phyloP scores from a whole-genome alignment of 2,329 filamentous ascomycete genomes.

The Ceratocystis papillata region DNA sequence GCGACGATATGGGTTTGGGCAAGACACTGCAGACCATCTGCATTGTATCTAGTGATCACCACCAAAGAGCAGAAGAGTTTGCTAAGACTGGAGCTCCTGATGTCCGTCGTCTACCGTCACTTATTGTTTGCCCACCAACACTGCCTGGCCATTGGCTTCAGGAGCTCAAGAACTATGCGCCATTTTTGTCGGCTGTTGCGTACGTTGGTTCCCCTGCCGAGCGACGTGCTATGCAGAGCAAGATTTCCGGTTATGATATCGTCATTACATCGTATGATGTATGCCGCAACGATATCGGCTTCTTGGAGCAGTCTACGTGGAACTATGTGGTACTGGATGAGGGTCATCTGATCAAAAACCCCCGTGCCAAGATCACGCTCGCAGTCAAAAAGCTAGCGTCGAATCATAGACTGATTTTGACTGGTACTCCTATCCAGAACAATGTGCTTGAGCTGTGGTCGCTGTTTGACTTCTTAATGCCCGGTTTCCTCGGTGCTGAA shows the following conservation, averaged over 20 bases:
- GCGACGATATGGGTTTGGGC: constrained; percentile 97
- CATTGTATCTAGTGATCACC: constrained; percentile 95
- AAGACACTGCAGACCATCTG: constrained; percentile 96
- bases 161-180: constrained; percentile 89
- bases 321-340: constrained; percentile 97
- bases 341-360: constrained; percentile 97
- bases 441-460: constrained; percentile 97
- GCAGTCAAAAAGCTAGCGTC: constrained; percentile 82
- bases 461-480: constrained; percentile 97
- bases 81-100: constrained; percentile 70
- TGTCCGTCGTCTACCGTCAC: constrained; percentile 66
- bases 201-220: constrained; percentile 86
- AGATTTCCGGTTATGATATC: constrained; percentile 70
- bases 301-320: constrained; percentile 75
- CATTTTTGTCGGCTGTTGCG: constrained; percentile 78
- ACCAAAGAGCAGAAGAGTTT: constrained; percentile 83
- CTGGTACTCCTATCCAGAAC: constrained; percentile 94
- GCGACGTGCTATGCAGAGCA: constrained; percentile 57
- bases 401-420: constrained; percentile 92
- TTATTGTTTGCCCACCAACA: constrained; percentile 93
- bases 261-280: constrained; percentile 98
- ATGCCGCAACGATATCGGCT: constrained; percentile 85
- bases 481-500: constrained; percentile 84
- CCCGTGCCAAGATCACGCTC: constrained; percentile 87
- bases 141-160: constrained; percentile 98